Base-by-base conservation (phyloP, 441 rosid species). In the Bruguiera hainesii region DNA sequence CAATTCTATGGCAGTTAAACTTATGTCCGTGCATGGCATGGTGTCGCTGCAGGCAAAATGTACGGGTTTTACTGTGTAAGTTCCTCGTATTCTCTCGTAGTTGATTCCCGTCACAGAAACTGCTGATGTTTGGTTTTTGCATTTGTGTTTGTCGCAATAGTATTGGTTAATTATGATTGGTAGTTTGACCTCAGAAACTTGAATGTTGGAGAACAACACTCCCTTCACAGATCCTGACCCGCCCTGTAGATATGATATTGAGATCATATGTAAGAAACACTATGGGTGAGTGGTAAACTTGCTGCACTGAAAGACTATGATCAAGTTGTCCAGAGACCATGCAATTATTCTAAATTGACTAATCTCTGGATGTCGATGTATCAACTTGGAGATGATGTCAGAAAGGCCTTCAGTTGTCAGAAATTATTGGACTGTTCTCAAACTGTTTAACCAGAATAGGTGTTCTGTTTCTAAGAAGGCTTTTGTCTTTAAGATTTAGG, bases 1-100 rank as follows among this genome's bases (percentile, higher is more conserved):
- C 50, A 96, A 84, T 79, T 93, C 79, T 37, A 96, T 83, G 51
- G 75, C 68, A 3, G 87, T 71, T 66, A 96, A 79, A 57, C 88
- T 83, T 30, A 96, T 85, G 70, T 86, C 92, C 46, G 80, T 60
- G 49, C 98, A 96, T 1, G 99, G 99, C 49, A 79, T 82, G 73
- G 71, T 81, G 76, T 96, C 97, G n/a, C 99, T 96, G 70, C 99
- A 96, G 65, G 98, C 98, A 56, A 95, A 87, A 72, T 89, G 89
- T 28, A 90, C 88, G 0, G 98, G 93, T 64, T 82, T 87, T 42
- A 83, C 90, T 0, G 99, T 95, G 64, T 92, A 95, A 1, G 99
- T 92, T 29, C 99, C 99, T 78, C 84, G 78, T 6, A 95, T 89
- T 64, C 66, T 80, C 72, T 89, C 93, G 3, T 87, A 95, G 57